Evolutionary conservation across 1,284 basidiomycete genomes (phyloP), one percentile per base, ranked within the genome.

Genomic region (Kwoniella shivajii): DNA sequence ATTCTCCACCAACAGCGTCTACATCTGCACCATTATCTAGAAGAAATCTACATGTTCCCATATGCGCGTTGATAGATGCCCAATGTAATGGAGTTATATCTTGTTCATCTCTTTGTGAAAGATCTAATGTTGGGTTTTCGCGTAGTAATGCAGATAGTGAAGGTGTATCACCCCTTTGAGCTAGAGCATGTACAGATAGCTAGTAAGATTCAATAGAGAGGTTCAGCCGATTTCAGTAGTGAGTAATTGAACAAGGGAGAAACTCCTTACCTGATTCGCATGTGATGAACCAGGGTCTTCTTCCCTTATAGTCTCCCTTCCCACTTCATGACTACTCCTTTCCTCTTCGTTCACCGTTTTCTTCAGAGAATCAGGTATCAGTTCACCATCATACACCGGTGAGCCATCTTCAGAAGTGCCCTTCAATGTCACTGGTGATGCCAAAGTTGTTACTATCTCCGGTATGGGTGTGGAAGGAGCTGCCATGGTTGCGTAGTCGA

Each of bases 81-180:
- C 95, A 99, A 74, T 99, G 95, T 4, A 99, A 83, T 0, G 95
- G 89, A 0, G 94, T 95, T 66, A 98, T 92, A 67, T 92, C 92
- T 75, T 96, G 89, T 22, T 84, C 81, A 78, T 99, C 95, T 44
- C 88, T 82, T 72, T 91, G 89, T 22, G 88, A 88, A 6, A 89
- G 88, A 20, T 82, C 83, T 4, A 90, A 87, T 38, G 82, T 79
- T 3, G 88, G 89, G 30, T 68, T 51, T 0, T 86, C 87, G 64
- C 88, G 85, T 43, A 93, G 82, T 51, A 96, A 83, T 26, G 84
- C 77, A 4, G 84, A 83, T 22, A 97, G 78, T 30, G 84, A 79
- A 2, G 79, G 77, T 1, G 91, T 81, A 68, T 97, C 92, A 31
- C 94, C 94, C 46, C 90, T 82, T 72, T 97, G 94, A 0, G 92